A percentile compares a stretch with the other conserved stretches of the same genome.
phyloP scores from a whole-genome alignment of 805 yeast species.

The Candida montana region DNA sequence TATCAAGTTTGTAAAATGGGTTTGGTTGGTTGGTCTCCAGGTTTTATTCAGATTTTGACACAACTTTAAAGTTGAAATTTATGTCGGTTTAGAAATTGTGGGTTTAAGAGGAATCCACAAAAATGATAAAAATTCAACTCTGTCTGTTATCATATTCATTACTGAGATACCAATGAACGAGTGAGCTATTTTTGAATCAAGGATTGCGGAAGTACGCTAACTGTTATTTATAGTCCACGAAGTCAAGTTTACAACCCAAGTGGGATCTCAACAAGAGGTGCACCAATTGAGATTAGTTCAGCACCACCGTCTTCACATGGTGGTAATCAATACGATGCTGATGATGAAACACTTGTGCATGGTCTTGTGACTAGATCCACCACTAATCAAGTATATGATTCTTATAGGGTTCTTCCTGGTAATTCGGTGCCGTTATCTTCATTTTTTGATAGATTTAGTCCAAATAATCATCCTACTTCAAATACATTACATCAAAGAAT shows the following conservation, averaged over 20 bases:
- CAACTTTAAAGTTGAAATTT: too few species aligned
- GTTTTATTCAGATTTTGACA: too few species aligned
- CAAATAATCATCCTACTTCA: slow-evolving; percentile 22
- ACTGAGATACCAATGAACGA: too few species aligned
- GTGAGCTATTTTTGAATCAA: too few species aligned
- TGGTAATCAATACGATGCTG: slow-evolving; percentile 6
- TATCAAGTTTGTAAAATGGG: background rate
- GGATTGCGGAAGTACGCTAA: too few species aligned
- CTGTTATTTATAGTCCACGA: background rate
- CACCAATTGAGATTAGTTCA: slow-evolving; percentile 1
- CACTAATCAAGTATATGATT: slow-evolving; percentile 4
- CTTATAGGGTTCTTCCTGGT: slow-evolving; percentile 1
- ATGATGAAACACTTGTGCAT: slow-evolving; percentile 13
- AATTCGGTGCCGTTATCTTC: slow-evolving; percentile 18
- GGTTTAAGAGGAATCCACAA: too few species aligned
- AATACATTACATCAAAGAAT: slow-evolving; percentile 29
- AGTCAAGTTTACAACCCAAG: slow-evolving; percentile 12
- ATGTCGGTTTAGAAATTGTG: too few species aligned
- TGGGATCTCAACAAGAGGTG: slow-evolving; percentile 15
- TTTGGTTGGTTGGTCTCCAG: too few species aligned
- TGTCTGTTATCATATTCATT: too few species aligned
- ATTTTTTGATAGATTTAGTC: slow-evolving; percentile 22
- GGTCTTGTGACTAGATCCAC: slow-evolving; percentile 17
- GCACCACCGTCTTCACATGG: slow-evolving; percentile 9
- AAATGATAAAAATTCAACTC: too few species aligned